Evolutionary conservation across 306 rosid genomes (phyloP).

Genomic region (Hippophae gyantsensis): DNA sequence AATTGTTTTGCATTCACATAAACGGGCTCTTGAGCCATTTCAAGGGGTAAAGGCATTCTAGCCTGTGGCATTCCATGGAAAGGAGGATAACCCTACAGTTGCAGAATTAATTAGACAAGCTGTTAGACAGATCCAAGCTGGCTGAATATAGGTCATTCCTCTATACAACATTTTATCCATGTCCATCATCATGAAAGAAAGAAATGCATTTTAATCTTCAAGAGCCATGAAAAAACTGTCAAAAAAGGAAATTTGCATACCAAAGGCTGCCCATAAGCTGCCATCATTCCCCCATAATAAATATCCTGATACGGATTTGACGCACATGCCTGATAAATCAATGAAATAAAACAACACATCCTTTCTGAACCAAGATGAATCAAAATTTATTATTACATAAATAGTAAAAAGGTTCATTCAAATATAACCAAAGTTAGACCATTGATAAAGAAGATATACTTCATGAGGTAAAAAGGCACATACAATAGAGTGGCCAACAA

Average conservation of each 20-base stretch:
- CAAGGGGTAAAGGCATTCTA: slow-evolving; percentile 93
- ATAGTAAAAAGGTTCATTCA: slow-evolving; percentile 1
- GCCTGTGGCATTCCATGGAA: slow-evolving; percentile 83
- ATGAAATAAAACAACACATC: slow-evolving; percentile 20
- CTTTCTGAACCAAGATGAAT: slow-evolving; percentile 21
- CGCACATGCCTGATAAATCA: slow-evolving; percentile 69
- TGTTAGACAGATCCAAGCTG: background rate
- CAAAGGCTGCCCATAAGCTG: slow-evolving; percentile 75
- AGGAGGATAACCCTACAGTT: slow-evolving; percentile 66
- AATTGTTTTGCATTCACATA: slow-evolving; percentile 96
- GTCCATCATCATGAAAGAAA: background rate
- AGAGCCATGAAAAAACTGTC: background rate
- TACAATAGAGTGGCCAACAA: slow-evolving; percentile 90
- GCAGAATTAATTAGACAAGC: background rate
- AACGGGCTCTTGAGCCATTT: slow-evolving; percentile 97
- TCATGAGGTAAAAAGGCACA: slow-evolving; percentile 16
- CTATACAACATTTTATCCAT: background rate
- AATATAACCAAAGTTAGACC: slow-evolving; percentile 1
- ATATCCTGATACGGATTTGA: slow-evolving; percentile 87
- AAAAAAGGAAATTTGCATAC: slow-evolving; percentile 32
- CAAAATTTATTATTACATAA: slow-evolving; percentile 9
- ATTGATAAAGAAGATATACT: background rate
- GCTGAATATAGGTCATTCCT: background rate
- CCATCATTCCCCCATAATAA: slow-evolving; percentile 76
- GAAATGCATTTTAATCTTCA: slow-evolving; percentile 3